Percentiles rank a stretch among this genome's conserved stretches.
Conservation (phyloP, 345 rosid genomes). For the Nasturtium officinale region DNA sequence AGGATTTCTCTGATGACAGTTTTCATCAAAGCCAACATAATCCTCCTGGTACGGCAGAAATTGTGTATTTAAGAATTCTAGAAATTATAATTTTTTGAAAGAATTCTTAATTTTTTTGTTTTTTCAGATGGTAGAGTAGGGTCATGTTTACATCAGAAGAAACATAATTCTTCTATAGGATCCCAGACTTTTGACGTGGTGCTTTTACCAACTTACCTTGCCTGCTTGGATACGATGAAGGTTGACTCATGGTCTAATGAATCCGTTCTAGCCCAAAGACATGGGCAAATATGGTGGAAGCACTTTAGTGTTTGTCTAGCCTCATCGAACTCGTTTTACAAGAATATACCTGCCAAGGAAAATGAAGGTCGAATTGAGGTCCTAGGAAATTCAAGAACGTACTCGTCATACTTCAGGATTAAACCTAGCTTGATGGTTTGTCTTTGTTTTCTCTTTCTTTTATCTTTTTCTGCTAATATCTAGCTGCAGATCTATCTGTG, state of each 20-base stretch:
- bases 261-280: slow-evolving; percentile 56
- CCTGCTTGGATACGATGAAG: slow-evolving; percentile 73
- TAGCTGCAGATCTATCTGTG: slow-evolving; percentile 17
- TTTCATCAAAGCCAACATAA: slow-evolving; percentile 40
- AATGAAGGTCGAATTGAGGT: slow-evolving; percentile 76
- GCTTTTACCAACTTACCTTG: slow-evolving; percentile 70
- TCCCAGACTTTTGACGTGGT: slow-evolving; percentile 42
- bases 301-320: slow-evolving; percentile 69
- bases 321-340: slow-evolving; percentile 56
- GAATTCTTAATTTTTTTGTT: slow-evolving; percentile 23
- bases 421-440: slow-evolving; percentile 74
- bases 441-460: slow-evolving; percentile 39
- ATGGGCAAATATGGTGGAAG: slow-evolving; percentile 69
- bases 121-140: slow-evolving; percentile 59
- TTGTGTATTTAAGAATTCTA: slow-evolving; percentile 1
- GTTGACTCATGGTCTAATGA: slow-evolving; percentile 51
- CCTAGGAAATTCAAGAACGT: slow-evolving; percentile 57
- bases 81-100: slow-evolving; percentile 18
- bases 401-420: slow-evolving; percentile 65
- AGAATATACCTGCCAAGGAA: slow-evolving; percentile 54
- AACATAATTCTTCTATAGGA: slow-evolving; percentile 37
- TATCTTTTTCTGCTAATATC: slow-evolving; percentile 21
- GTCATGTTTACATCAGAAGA: slow-evolving; percentile 40
- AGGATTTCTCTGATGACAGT: slow-evolving; percentile 52
- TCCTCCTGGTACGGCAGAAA: slow-evolving; percentile 49